phyloP scores from a whole-genome alignment of 2,329 filamentous ascomycete species.

The Penicillium sumatraense region DNA sequence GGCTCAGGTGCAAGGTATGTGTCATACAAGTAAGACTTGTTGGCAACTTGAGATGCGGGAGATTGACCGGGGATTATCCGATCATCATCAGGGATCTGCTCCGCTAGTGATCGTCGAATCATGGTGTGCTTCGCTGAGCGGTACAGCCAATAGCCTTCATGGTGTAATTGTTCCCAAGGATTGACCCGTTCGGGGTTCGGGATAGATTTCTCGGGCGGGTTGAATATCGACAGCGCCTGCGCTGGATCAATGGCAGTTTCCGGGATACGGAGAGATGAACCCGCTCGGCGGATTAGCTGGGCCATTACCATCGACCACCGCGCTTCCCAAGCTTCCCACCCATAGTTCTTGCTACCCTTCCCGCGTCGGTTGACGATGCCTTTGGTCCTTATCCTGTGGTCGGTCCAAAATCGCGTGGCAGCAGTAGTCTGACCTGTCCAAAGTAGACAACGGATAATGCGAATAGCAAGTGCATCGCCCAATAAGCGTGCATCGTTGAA shows the following conservation, averaged over 20 bases:
- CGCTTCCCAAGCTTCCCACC: constrained; percentile 92
- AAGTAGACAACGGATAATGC: constrained; percentile 79
- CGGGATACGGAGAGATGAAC: constrained; percentile 51
- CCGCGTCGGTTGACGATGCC: constrained; percentile 82
- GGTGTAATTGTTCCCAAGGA: constrained; percentile 65
- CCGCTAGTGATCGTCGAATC: constrained; percentile 55
- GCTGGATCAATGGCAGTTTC: constrained; percentile 30
- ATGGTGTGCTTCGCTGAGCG: constrained; percentile 58
- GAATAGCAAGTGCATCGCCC: constrained; percentile 79
- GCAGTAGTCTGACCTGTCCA: constrained; percentile 79
- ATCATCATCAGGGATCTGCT: constrained; percentile 64
- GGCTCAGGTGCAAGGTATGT: constrained; percentile 65
- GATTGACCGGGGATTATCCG: constrained; percentile 59
- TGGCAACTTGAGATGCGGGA: constrained; percentile 59
- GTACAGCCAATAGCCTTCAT: constrained; percentile 66
- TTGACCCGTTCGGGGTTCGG: constrained; percentile 54
- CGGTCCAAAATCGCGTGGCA: constrained; percentile 79
- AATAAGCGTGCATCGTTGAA: constrained; percentile 94
- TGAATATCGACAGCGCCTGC: constrained; percentile 44
- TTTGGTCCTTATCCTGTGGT: constrained; percentile 73
- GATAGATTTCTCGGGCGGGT: constrained; percentile 57
- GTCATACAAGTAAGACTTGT: constrained; percentile 60
- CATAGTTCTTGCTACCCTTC: constrained; percentile 85
- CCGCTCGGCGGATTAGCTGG: constrained; percentile 59
- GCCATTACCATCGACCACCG: constrained; percentile 69